These are phyloP conservation scores for Musa balbisiana DNA, from an alignment of 202 grass and related monocot genomes.

Conservation along the genomic window DNA sequence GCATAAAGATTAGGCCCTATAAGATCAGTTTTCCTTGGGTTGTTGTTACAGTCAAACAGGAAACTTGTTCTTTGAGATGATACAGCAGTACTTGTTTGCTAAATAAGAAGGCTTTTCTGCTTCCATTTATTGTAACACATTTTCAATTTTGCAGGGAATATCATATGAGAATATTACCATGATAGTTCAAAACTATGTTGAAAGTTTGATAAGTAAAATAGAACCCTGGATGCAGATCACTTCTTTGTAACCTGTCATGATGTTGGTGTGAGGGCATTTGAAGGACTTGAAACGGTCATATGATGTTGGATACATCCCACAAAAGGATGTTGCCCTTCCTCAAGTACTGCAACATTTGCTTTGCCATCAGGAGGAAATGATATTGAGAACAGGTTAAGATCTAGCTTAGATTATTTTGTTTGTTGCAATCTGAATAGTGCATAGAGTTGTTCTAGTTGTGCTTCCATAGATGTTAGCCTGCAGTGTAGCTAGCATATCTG, in stretches of 20 bases:
- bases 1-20: too few species aligned
- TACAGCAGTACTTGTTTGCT: neutral
- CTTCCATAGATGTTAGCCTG: too few species aligned
- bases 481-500: neutral
- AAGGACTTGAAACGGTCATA: constrained; percentile 62
- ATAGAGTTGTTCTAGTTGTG: too few species aligned
- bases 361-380: constrained; percentile 89
- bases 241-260: constrained; percentile 97
- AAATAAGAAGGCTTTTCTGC: neutral
- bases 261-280: constrained; percentile 90
- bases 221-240: constrained; percentile 71
- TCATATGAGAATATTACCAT: constrained; percentile 95
- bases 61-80: neutral
- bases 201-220: constrained; percentile 79
- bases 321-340: constrained; percentile 88
- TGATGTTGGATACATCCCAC: constrained; percentile 74
- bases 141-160: constrained; percentile 64
- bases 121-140: constrained; percentile 10
- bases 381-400: constrained; percentile 69
- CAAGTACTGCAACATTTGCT: constrained; percentile 94
- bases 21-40: too few species aligned
- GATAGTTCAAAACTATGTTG: constrained; percentile 74
- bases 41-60: neutral
- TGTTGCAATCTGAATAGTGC: too few species aligned
- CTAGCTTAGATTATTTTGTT: neutral